These are phyloP conservation scores for Lipomyces spencermartinsiae DNA, from an alignment of 805 yeast species.

Conservation along the genomic window DNA sequence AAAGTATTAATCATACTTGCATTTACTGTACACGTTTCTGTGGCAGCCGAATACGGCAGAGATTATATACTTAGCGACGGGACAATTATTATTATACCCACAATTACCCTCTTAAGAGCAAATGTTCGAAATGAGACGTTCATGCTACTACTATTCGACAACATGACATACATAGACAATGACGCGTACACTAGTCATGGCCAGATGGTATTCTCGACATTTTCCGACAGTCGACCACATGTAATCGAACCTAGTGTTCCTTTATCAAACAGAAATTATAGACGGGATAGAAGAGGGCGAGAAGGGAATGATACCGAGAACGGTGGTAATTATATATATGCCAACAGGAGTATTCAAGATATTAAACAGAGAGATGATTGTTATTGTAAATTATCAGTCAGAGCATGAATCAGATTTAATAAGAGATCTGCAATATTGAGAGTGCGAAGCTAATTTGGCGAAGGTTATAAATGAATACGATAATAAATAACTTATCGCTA, in stretches of 20 bases:
- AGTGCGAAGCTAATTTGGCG: neutral
- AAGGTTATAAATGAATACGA: neutral
- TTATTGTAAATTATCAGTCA: neutral
- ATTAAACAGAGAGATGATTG: neutral
- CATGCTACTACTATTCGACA: neutral
- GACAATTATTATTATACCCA: neutral
- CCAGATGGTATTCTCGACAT: neutral
- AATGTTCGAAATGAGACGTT: neutral
- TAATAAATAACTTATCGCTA: no score
- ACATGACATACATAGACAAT: slow-evolving; percentile 4
- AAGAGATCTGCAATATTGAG: neutral
- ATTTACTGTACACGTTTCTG: neutral
- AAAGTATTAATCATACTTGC: neutral
- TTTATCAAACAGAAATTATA: neutral
- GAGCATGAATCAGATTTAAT: neutral
- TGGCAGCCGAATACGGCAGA: neutral
- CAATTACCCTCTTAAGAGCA: neutral
- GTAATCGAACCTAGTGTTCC: neutral
- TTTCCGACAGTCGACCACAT: neutral
- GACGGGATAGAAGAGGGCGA: neutral
- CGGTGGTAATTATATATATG: neutral
- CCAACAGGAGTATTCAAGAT: neutral
- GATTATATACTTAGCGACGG: neutral
- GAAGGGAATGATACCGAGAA: neutral
- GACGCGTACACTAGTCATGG: neutral